Evolutionary conservation across 2,329 filamentous ascomycete genomes (phyloP).

Genomic region (Colletotrichum sp.): DNA sequence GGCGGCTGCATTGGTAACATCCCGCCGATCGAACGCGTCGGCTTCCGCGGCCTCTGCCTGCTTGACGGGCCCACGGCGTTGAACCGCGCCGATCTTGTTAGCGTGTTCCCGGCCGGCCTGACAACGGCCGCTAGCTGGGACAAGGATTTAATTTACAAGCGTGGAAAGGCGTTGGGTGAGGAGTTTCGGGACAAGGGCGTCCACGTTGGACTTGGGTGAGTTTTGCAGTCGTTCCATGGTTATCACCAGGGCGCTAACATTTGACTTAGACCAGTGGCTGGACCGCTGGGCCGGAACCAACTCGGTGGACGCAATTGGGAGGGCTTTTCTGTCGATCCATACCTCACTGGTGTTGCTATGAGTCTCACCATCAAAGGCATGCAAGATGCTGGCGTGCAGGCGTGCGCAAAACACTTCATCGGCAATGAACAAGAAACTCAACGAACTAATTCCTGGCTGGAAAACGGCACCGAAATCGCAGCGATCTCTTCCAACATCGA

Average conservation of each 20-base stretch:
- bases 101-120: conserved; percentile 76
- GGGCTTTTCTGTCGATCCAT: conserved; percentile 81
- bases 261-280: conserved; percentile 64
- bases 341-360: conserved; percentile 69
- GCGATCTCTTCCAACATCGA: conserved; percentile 63
- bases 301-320: conserved; percentile 84
- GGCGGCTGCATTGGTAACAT: conserved; percentile 72
- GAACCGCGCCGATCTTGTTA: conserved; percentile 54
- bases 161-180: conserved; percentile 71
- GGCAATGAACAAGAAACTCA: conserved; percentile 73
- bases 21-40: conserved; percentile 56
- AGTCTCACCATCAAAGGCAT: conserved; percentile 67
- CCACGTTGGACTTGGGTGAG: conserved; percentile 70
- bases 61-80: conserved; percentile 81
- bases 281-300: conserved; percentile 75
- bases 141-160: conserved; percentile 71
- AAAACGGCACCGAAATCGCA: conserved; percentile 46
- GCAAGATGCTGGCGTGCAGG: conserved; percentile 47
- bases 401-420: conserved; percentile 62
- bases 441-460: conserved; percentile 54
- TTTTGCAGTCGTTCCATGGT: not conserved
- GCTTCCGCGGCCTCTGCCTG: conserved; percentile 77
- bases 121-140: conserved; percentile 84
- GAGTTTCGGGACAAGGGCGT: conserved; percentile 76
- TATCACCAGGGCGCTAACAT: not conserved